Percentiles rank a stretch among this genome's conserved stretches.
phyloP scores from a whole-genome alignment of 441 rosid genomes.

The Aquilaria agallochum region DNA sequence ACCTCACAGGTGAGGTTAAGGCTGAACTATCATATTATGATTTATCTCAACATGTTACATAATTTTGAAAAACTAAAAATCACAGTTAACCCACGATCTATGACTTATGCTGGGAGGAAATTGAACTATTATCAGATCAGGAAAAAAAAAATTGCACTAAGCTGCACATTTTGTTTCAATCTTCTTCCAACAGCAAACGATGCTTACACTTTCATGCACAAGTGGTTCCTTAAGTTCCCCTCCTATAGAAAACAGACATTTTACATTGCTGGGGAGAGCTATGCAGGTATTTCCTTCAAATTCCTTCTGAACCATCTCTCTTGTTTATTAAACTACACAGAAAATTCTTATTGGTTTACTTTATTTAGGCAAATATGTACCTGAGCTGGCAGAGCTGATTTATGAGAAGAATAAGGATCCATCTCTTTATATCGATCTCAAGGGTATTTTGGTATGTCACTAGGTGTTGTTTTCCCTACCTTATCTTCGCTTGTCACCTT shows the following conservation, averaged over 20 bases:
- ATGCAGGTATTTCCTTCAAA: conserved; percentile 62
- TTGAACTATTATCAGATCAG: neutral
- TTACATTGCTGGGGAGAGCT: conserved; percentile 97
- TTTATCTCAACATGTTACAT: too few relatives aligned
- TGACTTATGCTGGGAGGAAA: neutral
- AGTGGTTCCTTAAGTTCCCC: conserved; percentile 85
- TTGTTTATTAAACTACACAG: neutral
- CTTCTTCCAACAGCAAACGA: conserved; percentile 57
- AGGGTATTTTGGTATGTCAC: conserved; percentile 77
- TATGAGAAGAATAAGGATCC: conserved; percentile 62
- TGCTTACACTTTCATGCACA: conserved; percentile 69
- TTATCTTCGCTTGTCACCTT: neutral
- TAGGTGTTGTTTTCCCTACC: neutral
- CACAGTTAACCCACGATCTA: neutral
- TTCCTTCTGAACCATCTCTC: neutral
- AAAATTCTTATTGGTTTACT: conserved; percentile 4
- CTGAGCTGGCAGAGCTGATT: conserved; percentile 75
- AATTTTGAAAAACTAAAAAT: too few relatives aligned
- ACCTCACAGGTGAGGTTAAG: conserved; percentile 54
- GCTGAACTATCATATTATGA: neutral
- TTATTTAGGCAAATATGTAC: conserved; percentile 74
- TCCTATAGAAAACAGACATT: conserved; percentile 44
- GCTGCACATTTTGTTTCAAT: conserved; percentile 4
- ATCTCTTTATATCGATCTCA: conserved; percentile 54
- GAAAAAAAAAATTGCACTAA: conserved; percentile 2